Base-by-base conservation (phyloP, 2,329 filamentous ascomycete species). In the Plenodomus lindquistii region DNA sequence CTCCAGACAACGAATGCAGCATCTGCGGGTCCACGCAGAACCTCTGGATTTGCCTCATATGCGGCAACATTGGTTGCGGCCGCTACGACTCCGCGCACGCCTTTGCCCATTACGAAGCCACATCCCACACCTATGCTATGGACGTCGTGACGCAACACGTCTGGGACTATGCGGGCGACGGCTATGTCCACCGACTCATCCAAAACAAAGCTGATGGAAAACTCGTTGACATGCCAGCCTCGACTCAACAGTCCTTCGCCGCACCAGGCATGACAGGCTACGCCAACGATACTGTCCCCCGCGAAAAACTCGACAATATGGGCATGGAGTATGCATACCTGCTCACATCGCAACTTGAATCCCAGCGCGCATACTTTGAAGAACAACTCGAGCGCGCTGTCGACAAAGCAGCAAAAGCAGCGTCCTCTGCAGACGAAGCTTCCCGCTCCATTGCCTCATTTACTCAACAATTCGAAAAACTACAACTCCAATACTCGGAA, bases 151-250 rank as follows among this genome's bases (percentile, higher is more conserved):
- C 91, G 0, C 93, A 99, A 70, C 88, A 96, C 62, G 92, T 99
- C 1, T 99, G 94, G 94, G 94, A 99, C 73, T 99, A 99, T 57
- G 90, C 89, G 0, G 91, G 90, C 4, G 94, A 99, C 67, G 89
- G 88, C 66, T 99, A 96, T 80, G 94, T 97, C 40, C 94, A 99
- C 73, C 87, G 94, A 9, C 84, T 97, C 42, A 96, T 99, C 46
- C 88, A 96, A 57, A 91, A 91, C 66, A 96, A 97, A 75, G 87
- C 90, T 9, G 91, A 96, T 69, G 90, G 90, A 19, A 96, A 96
- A 71, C 81, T 96, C 2, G 88, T 97, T 16, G 93, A 97, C 71
- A 80, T 97, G n/a, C 90, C 91, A 0, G 81, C 82, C 2, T 68
- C 70, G 0, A 67, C 62, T 6, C 59, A 69, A 27, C 59, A 62